Evolutionary conservation across 495 filamentous ascomycete species (phyloP).

Genomic region (Neurospora intermedia): DNA sequence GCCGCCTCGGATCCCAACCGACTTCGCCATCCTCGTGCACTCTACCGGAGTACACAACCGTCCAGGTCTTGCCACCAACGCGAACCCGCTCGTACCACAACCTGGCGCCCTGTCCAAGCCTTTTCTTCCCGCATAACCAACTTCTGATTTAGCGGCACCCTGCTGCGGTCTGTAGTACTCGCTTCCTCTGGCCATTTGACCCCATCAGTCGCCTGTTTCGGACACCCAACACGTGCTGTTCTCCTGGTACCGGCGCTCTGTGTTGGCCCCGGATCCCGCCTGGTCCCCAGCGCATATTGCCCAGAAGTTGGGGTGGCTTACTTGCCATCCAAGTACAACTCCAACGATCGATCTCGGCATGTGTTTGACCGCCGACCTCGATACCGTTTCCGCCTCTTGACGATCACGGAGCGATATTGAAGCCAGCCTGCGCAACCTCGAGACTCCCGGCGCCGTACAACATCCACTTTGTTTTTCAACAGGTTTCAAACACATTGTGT

Average conservation of each 20-base stretch:
- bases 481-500: neutral
- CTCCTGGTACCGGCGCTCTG: neutral
- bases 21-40: neutral
- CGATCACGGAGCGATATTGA: neutral
- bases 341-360: slow-evolving; percentile 1
- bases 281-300: neutral
- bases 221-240: neutral
- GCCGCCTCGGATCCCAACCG: neutral
- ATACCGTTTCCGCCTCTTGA: slow-evolving; percentile 3
- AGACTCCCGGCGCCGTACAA: neutral
- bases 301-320: neutral
- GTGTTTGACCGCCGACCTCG: slow-evolving; percentile 2
- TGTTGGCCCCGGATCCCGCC: neutral
- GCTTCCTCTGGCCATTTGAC: neutral
- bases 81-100: neutral
- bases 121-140: neutral
- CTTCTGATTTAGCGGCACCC: neutral
- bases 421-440: neutral
- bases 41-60: neutral
- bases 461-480: neutral
- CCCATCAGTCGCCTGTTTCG: neutral
- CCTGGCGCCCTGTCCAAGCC: neutral
- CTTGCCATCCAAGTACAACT: neutral
- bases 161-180: neutral
- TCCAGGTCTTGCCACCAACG: neutral